These are phyloP conservation scores for Candida railenensis DNA, from an alignment of 805 yeast genomes.

Conservation along the genomic window DNA sequence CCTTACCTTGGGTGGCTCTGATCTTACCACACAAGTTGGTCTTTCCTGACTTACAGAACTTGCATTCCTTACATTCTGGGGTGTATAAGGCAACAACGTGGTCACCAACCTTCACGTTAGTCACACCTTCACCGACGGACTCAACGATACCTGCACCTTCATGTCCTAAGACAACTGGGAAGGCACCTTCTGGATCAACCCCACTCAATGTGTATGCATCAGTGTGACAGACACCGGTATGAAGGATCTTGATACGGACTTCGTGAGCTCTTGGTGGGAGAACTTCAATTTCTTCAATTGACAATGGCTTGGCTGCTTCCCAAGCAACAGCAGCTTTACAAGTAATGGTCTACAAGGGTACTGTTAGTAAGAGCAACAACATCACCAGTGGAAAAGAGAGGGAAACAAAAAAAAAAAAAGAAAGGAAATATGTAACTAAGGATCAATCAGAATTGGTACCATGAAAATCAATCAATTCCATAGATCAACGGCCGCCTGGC, in stretches of 20 bases:
- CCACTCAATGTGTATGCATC: conserved; percentile 97
- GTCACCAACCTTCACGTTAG: conserved; percentile 88
- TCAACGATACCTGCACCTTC: conserved; percentile 99
- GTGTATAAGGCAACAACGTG: conserved; percentile 92
- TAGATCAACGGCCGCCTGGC: too few relatives aligned
- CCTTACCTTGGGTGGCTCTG: conserved; percentile 97
- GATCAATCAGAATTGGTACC: background rate
- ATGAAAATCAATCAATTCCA: background rate
- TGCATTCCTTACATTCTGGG: conserved; percentile 94
- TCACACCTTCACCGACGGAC: conserved; percentile 91
- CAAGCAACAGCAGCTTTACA: conserved; percentile 98
- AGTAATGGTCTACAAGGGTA: conserved; percentile 50
- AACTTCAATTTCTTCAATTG: conserved; percentile 85
- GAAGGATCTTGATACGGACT: conserved; percentile 82
- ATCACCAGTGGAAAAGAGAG: background rate
- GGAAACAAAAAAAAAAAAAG: background rate
- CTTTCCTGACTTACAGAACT: conserved; percentile 92
- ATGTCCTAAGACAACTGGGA: conserved; percentile 93
- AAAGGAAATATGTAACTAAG: background rate
- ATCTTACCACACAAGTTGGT: conserved; percentile 95
- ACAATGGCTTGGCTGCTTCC: conserved; percentile 84
- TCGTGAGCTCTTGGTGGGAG: conserved; percentile 96
- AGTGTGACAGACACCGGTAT: conserved; percentile 98
- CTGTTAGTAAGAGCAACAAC: background rate
- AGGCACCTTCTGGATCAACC: conserved; percentile 92